These are phyloP conservation scores for Aschersonia sp. DNA, from an alignment of 2,329 filamentous ascomycete species.

Conservation along the genomic window DNA sequence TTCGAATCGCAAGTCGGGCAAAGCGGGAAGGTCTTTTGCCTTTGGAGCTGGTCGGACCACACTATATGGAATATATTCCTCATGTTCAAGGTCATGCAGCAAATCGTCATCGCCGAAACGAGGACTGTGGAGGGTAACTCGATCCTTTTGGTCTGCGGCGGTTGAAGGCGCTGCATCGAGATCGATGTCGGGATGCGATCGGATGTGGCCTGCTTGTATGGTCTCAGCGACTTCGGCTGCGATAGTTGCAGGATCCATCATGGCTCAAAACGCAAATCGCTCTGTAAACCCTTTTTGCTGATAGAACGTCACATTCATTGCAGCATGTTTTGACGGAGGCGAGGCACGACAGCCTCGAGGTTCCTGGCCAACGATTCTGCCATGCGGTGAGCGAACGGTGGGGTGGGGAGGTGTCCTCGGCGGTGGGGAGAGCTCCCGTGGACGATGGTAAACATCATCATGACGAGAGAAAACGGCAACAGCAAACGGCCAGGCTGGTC, in stretches of 20 bases:
- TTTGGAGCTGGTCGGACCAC: constrained; percentile 41
- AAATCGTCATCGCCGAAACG: constrained; percentile 10
- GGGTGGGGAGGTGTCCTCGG: neutral
- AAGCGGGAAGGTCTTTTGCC: constrained; percentile 36
- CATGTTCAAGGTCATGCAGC: constrained; percentile 30
- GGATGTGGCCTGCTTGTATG: constrained; percentile 69
- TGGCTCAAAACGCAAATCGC: constrained; percentile 1
- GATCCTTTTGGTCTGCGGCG: constrained; percentile 43
- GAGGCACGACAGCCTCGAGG: neutral
- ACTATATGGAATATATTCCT: constrained; percentile 56
- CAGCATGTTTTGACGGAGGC: neutral
- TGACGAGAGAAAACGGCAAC: too few species aligned
- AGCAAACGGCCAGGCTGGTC: too few species aligned
- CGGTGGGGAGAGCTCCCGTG: too few species aligned
- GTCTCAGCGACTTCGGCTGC: constrained; percentile 61
- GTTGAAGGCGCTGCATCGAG: constrained; percentile 76
- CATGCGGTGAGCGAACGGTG: constrained; percentile 12
- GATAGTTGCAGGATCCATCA: constrained; percentile 42
- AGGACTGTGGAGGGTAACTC: constrained; percentile 11
- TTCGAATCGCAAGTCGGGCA: constrained; percentile 90
- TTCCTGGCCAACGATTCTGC: constrained; percentile 9
- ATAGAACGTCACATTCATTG: too few species aligned
- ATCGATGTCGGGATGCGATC: constrained; percentile 50
- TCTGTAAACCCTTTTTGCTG: too few species aligned
- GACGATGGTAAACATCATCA: too few species aligned